Conservation (phyloP, 208 protist genomes). For the Leptomonas pyrrhocoris region DNA sequence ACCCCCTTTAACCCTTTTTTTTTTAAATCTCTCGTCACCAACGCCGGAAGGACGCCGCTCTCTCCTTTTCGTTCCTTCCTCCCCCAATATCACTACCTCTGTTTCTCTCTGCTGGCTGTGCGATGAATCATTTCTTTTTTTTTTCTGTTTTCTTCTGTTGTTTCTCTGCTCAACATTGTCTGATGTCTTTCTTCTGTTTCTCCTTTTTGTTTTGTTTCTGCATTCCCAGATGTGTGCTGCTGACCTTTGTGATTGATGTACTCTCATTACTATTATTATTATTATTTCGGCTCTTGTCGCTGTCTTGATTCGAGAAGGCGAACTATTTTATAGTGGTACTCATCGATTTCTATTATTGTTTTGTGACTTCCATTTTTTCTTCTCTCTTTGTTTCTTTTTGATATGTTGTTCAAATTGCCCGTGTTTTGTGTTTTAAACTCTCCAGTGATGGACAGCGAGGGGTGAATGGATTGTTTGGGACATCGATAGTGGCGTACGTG, state of each 20-base stretch:
- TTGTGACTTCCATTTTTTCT: neutral
- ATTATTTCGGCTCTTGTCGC: too few relatives aligned
- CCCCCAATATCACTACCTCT: conserved; percentile 1
- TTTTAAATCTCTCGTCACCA: too few relatives aligned
- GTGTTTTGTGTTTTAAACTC: too few relatives aligned
- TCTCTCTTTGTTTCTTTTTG: conserved; percentile 15
- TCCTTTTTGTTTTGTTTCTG: conserved; percentile 13
- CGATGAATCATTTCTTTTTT: conserved; percentile 3
- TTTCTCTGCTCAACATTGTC: neutral
- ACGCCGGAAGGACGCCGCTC: too few relatives aligned
- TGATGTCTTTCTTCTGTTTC: conserved; percentile 13
- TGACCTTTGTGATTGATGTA: too few relatives aligned
- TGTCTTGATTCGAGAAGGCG: too few relatives aligned
- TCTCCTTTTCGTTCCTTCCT: conserved; percentile 18
- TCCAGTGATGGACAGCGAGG: too few relatives aligned
- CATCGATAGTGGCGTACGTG: too few relatives aligned
- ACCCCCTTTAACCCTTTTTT: too few relatives aligned
- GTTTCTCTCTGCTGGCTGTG: neutral
- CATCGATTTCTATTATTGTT: neutral
- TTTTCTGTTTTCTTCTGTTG: conserved; percentile 7
- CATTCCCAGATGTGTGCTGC: neutral
- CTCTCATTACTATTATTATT: too few relatives aligned
- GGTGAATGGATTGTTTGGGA: too few relatives aligned
- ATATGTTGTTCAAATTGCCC: neutral
- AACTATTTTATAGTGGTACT: neutral